Evolutionary conservation across 2,329 filamentous ascomycete species (phyloP).

Genomic region (Cyphellophora attinorum): DNA sequence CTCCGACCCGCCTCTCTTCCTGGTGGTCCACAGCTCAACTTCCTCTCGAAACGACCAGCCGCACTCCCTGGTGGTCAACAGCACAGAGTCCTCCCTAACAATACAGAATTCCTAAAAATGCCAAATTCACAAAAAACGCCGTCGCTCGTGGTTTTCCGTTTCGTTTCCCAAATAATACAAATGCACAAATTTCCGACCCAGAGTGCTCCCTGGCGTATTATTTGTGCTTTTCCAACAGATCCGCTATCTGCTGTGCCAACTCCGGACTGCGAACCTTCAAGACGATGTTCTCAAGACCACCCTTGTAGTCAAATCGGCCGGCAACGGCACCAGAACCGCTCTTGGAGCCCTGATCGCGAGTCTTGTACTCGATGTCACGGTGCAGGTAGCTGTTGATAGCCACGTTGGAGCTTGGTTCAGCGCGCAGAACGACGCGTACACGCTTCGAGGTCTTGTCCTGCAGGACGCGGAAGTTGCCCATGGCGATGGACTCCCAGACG

Average conservation of each 20-base stretch:
- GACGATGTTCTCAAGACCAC: slow-evolving; percentile 13
- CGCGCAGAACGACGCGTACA: slow-evolving; percentile 60
- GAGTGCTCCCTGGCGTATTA: no score
- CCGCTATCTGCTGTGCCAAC: slow-evolving; percentile 13
- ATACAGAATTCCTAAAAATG: no score
- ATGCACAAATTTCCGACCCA: no score
- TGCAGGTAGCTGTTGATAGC: slow-evolving; percentile 62
- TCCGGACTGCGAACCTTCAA: slow-evolving; percentile 17
- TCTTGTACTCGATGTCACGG: slow-evolving; percentile 52
- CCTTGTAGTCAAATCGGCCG: slow-evolving; percentile 15
- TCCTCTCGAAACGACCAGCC: no score
- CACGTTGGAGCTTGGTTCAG: slow-evolving; percentile 65
- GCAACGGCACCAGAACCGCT: slow-evolving; percentile 16
- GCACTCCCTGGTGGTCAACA: no score
- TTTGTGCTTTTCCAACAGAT: slow-evolving; percentile 16
- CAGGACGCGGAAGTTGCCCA: slow-evolving; percentile 63
- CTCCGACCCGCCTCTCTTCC: no score
- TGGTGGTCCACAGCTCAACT: no score
- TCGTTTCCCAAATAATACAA: no score
- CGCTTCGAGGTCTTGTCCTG: slow-evolving; percentile 61
- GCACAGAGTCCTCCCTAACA: no score
- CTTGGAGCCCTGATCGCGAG: slow-evolving; percentile 21
- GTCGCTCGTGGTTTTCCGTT: no score
- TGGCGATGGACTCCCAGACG: slow-evolving; percentile 60
- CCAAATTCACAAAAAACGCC: no score